These are phyloP conservation scores for Spergularia marina DNA, from an alignment of 148 eudicot species.

Conservation along the genomic window DNA sequence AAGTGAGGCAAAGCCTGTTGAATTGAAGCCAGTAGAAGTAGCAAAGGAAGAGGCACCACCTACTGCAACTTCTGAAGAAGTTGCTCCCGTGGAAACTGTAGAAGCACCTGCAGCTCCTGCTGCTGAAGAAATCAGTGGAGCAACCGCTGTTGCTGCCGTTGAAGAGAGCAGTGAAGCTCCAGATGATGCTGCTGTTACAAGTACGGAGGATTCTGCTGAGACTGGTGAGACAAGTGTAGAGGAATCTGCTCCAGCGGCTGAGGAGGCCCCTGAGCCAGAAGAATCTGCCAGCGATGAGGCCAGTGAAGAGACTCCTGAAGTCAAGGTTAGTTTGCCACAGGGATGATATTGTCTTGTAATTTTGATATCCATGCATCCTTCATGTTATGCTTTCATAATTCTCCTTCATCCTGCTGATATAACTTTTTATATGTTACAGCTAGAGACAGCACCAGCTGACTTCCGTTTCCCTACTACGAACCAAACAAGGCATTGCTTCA, in stretches of 20 bases:
- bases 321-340: slow-evolving; percentile 46
- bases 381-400: not conserved
- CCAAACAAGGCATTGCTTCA: slow-evolving; percentile 93
- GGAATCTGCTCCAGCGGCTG: slow-evolving; percentile 33
- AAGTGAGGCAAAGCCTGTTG: slow-evolving; percentile 30
- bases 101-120: slow-evolving; percentile 46
- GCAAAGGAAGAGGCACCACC: slow-evolving; percentile 41
- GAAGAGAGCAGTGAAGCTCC: slow-evolving; percentile 44
- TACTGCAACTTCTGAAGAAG: slow-evolving; percentile 40
- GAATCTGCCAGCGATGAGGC: slow-evolving; percentile 37
- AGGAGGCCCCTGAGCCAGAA: slow-evolving; percentile 52
- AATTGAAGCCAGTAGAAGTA: slow-evolving; percentile 46
- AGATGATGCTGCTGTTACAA: slow-evolving; percentile 18
- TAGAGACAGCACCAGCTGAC: slow-evolving; percentile 96
- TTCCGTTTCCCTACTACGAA: slow-evolving; percentile 95
- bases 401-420: slow-evolving; percentile 12
- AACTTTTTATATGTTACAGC: slow-evolving; percentile 34
- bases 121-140: slow-evolving; percentile 34
- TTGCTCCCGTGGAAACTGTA: slow-evolving; percentile 39
- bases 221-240: slow-evolving; percentile 15
- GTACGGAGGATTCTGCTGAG: slow-evolving; percentile 27
- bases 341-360: not conserved
- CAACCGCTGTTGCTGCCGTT: slow-evolving; percentile 32
- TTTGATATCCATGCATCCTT: slow-evolving; percentile 13
- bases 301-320: slow-evolving; percentile 55